Base-by-base conservation (phyloP, 192 early-diverging fungal genomes). In the Umbelopsis isabellina region DNA sequence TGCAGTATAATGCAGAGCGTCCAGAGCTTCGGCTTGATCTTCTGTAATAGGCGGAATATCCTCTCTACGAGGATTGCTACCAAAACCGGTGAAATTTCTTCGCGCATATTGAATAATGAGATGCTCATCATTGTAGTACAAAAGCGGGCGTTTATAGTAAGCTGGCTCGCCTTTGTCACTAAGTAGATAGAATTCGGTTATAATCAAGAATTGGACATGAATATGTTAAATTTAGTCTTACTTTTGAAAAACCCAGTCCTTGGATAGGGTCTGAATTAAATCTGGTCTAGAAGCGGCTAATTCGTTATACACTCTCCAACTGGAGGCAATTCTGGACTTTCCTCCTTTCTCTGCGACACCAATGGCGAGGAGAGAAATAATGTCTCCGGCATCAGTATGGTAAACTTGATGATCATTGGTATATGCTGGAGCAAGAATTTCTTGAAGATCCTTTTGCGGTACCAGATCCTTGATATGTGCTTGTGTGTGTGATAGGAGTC, bases 361-460 rank as follows among this genome's bases (percentile, higher is more conserved):
- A 13, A 75, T 30, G 23, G 73, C 73, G 65, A 50, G 69, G 18
- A 75, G 68, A 15, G 73, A 75, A 46, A 75, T 69, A 13, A 75
- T 69, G 27, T 75, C 73, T 18, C 73, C 73, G 9, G 73, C 73
- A 65, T 75, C 73, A 0, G 73, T 75, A 21, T 75, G 73, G 25
- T 64, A 75, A 12, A 75, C 73, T 46, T 75, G 73, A 35, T 75
- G 73, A 10, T 75, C 73, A 20, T 75, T 75, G 7, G 73, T 75
- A 65, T 69, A 75, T 3, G 73, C 67, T 22, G 73, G 73, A 25
- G 73, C 73, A 49, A 75, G 22, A 33, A 75, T 75, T 41, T 69
- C 68, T 35, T 69, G 30, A 20, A 75, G 20, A 49, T 66, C 67
- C 18, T 46, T 67, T 25, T 74, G 45, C 5, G 67, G 66, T 48